A percentile compares a stretch with the other conserved stretches of the same genome.
Evolutionary conservation across 2,329 filamentous ascomycete genomes (phyloP).

Genomic region (Ceratocystis papillata): DNA sequence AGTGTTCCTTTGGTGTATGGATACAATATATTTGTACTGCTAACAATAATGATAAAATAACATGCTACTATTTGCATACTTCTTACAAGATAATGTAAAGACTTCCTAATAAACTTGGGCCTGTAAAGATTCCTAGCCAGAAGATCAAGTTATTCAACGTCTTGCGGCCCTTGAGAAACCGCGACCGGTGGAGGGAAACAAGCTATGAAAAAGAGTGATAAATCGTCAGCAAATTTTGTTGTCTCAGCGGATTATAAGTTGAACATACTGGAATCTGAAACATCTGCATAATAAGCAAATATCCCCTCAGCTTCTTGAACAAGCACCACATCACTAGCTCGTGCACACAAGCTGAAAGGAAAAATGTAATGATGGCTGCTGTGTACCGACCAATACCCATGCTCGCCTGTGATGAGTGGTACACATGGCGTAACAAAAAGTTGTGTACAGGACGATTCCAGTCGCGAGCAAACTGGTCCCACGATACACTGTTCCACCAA

Average conservation of each 20-base stretch:
- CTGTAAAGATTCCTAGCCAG: constrained; percentile 68
- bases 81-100: constrained; percentile 46
- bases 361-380: constrained; percentile 65
- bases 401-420: constrained; percentile 64
- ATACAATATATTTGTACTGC: background rate
- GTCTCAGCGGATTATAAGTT: background rate
- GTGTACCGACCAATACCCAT: constrained; percentile 58
- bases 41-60: background rate
- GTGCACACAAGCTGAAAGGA: constrained; percentile 59
- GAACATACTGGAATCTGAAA: constrained; percentile 53
- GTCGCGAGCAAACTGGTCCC: constrained; percentile 68
- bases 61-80: too few relatives aligned
- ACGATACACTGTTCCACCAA: constrained; percentile 56
- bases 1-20: background rate
- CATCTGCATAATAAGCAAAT: constrained; percentile 63
- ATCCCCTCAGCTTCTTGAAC: constrained; percentile 66
- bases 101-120: constrained; percentile 56
- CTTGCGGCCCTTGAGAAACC: constrained; percentile 50
- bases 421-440: constrained; percentile 68
- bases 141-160: constrained; percentile 64
- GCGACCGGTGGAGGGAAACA: constrained; percentile 55
- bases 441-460: constrained; percentile 71
- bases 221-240: background rate
- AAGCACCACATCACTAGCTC: constrained; percentile 72
- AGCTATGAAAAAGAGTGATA: constrained; percentile 34